Evolutionary conservation across 305 asterid genomes (phyloP).

Genomic region (Fraxinus albicans): DNA sequence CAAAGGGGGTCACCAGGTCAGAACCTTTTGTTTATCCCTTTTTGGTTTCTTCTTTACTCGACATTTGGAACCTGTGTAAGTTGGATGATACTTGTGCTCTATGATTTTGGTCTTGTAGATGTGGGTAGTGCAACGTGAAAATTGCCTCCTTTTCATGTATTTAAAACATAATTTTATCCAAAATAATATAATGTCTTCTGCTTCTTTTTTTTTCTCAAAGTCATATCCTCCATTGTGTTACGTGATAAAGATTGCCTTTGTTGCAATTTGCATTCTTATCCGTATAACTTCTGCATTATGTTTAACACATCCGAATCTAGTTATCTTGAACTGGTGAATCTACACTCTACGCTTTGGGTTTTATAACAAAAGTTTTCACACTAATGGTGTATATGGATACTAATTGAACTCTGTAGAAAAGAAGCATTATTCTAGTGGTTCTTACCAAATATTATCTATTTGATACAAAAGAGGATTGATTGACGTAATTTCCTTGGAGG

Average conservation of each 20-base stretch:
- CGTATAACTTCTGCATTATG: neutral
- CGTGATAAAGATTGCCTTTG: neutral
- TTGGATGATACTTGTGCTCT: neutral
- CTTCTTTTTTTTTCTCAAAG: neutral
- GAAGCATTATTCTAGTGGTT: neutral
- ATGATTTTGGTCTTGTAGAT: neutral
- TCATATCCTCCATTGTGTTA: neutral
- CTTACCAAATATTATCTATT: neutral
- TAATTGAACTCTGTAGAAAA: neutral
- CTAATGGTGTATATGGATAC: neutral
- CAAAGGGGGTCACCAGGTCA: neutral
- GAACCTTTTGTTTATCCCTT: neutral
- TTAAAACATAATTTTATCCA: neutral
- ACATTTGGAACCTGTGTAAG: neutral
- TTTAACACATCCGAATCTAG: neutral
- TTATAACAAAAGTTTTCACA: neutral
- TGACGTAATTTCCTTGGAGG: neutral
- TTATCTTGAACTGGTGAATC: neutral
- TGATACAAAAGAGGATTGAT: neutral
- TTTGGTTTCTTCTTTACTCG: neutral
- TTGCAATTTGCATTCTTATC: neutral
- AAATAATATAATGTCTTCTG: neutral
- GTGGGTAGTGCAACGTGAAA: neutral
- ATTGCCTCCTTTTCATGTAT: neutral
- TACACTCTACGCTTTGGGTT: neutral